A percentile compares a stretch with the other conserved stretches of the same genome.
Conservation (phyloP, 495 filamentous ascomycete genomes). For the Penicillium salamii region DNA sequence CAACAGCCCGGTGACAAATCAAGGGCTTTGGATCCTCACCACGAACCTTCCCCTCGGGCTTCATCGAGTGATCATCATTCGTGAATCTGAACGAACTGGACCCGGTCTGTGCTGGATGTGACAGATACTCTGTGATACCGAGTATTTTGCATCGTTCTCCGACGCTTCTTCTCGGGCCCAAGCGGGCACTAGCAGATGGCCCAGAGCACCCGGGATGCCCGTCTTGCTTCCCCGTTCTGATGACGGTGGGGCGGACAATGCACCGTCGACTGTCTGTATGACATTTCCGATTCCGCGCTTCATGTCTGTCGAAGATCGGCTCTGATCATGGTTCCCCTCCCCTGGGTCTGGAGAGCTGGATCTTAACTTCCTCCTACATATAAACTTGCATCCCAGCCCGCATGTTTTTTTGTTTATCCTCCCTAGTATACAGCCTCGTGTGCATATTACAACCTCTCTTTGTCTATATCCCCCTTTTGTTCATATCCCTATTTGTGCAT, state of each 20-base stretch:
- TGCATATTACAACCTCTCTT: constrained; percentile 20
- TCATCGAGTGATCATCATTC: constrained; percentile 30
- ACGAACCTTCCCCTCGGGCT: constrained; percentile 17
- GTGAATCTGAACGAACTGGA: constrained; percentile 21
- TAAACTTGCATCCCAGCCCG: constrained; percentile 29
- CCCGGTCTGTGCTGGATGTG: constrained; percentile 36
- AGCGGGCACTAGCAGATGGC: constrained; percentile 6
- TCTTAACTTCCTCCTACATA: constrained; percentile 14
- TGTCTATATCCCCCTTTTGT: constrained; percentile 21
- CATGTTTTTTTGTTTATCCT: constrained; percentile 19
- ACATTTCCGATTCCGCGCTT: constrained; percentile 31
- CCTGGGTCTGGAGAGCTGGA: constrained; percentile 13
- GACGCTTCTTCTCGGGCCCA: constrained; percentile 7
- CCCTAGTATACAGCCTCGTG: constrained; percentile 22
- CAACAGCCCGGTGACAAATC: constrained; percentile 41
- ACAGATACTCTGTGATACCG: constrained; percentile 30
- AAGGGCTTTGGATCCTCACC: constrained; percentile 27
- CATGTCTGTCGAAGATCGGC: constrained; percentile 24
- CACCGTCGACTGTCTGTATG: constrained; percentile 32
- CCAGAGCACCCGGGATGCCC: constrained; percentile 17
- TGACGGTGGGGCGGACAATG: constrained; percentile 16
- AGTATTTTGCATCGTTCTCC: constrained; percentile 9
- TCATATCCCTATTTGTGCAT: constrained; percentile 16
- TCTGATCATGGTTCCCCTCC: constrained; percentile 20
- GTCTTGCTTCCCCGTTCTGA: constrained; percentile 24